Conservation (phyloP, 1,139 yeast genomes). For the Candida sp. region DNA sequence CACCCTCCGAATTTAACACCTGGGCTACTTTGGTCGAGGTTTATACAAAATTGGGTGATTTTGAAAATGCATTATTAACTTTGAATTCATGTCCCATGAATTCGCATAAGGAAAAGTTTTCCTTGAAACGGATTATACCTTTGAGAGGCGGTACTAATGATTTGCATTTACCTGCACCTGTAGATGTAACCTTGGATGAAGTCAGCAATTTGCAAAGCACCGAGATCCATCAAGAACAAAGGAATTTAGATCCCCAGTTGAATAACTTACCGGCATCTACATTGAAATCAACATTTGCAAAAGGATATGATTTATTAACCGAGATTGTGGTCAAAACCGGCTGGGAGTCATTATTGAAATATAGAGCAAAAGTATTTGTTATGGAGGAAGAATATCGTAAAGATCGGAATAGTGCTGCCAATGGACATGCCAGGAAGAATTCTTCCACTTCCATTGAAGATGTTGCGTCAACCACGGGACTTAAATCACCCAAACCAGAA, state of each 20-base stretch:
- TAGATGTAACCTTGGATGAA: conserved; percentile 70
- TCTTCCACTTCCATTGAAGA: conserved; percentile 15
- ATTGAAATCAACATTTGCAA: conserved; percentile 74
- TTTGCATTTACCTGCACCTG: conserved; percentile 73
- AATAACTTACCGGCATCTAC: conserved; percentile 72
- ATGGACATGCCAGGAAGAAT: conserved; percentile 14
- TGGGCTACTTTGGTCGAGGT: conserved; percentile 79
- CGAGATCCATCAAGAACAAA: conserved; percentile 50
- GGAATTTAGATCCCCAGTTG: conserved; percentile 63
- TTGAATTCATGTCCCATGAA: conserved; percentile 94
- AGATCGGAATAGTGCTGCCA: conserved; percentile 25
- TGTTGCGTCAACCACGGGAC: conserved; percentile 33
- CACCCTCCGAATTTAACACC: conserved; percentile 81
- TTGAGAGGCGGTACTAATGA: conserved; percentile 52
- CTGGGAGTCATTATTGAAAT: conserved; percentile 82
- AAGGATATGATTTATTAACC: conserved; percentile 78
- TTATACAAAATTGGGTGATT: conserved; percentile 69
- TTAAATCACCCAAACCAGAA: conserved; percentile 34
- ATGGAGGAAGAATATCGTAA: conserved; percentile 90
- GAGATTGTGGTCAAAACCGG: conserved; percentile 70
- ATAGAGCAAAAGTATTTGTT: conserved; percentile 83
- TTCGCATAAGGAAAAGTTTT: conserved; percentile 59
- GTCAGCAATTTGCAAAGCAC: conserved; percentile 54
- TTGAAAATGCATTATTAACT: conserved; percentile 73
- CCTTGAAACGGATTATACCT: conserved; percentile 55